A percentile compares a stretch with the other conserved stretches of the same genome.
phyloP scores from a whole-genome alignment of 2,329 filamentous ascomycete species.

The Colletotrichum coccodes region DNA sequence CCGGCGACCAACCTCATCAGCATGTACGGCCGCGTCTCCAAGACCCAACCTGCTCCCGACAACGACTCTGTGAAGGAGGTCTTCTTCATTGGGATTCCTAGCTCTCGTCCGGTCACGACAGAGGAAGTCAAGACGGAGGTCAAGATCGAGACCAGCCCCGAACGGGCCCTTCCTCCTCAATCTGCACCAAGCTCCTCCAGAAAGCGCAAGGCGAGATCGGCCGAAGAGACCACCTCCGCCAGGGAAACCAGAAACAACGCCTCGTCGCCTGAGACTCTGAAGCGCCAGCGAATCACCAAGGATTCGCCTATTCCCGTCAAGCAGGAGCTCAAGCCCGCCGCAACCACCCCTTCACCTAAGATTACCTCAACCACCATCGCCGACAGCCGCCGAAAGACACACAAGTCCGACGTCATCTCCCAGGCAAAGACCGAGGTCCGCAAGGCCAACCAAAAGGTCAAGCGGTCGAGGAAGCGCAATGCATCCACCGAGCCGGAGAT shows the following conservation, averaged over 20 bases:
- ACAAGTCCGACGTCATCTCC: slow-evolving; percentile 40
- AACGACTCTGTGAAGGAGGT: slow-evolving; percentile 28
- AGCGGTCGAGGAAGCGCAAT: slow-evolving; percentile 29
- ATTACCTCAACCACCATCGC: not conserved
- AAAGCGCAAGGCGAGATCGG: slow-evolving; percentile 27
- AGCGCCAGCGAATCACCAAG: slow-evolving; percentile 31
- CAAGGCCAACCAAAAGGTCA: slow-evolving; percentile 31
- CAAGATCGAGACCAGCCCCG: slow-evolving; percentile 20
- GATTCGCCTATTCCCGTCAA: slow-evolving; percentile 31
- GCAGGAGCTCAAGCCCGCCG: slow-evolving; percentile 11
- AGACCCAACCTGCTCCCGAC: slow-evolving; percentile 6
- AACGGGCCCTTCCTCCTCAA: not conserved
- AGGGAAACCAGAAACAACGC: not conserved
- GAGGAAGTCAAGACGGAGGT: slow-evolving; percentile 13
- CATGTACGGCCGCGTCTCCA: slow-evolving; percentile 34
- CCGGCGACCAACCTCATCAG: slow-evolving; percentile 26
- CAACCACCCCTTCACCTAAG: slow-evolving; percentile 4
- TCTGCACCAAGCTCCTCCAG: slow-evolving; percentile 13
- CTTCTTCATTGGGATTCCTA: slow-evolving; percentile 26
- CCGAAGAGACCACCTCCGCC: slow-evolving; percentile 18
- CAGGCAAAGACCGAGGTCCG: slow-evolving; percentile 42
- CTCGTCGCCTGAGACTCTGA: slow-evolving; percentile 5
- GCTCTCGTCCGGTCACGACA: slow-evolving; percentile 13
- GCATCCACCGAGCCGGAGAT: slow-evolving; percentile 17
- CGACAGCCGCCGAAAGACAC: slow-evolving; percentile 37